Conservation (phyloP, 306 rosid genomes). For the Dryas drummondii region DNA sequence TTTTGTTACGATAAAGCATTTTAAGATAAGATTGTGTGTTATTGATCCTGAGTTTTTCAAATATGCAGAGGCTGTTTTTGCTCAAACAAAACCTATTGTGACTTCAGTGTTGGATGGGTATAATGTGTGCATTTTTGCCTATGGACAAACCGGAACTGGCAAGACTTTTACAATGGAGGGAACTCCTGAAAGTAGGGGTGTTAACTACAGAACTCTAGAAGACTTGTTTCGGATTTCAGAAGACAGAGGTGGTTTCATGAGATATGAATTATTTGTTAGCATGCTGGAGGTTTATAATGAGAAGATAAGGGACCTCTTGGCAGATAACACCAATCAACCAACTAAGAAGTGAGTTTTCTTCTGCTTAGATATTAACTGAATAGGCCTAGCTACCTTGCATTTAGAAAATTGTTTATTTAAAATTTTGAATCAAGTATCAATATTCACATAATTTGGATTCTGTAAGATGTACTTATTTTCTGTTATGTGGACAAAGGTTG, state of each 20-base stretch:
- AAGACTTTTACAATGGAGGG: constrained; percentile 99
- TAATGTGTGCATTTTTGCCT: constrained; percentile 93
- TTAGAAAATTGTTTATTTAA: background rate
- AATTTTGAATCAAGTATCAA: background rate
- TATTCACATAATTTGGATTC: background rate
- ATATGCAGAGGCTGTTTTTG: constrained; percentile 72
- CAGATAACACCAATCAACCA: constrained; percentile 68
- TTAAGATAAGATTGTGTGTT: background rate
- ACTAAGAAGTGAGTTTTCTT: constrained; percentile 68
- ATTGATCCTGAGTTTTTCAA: constrained; percentile 12
- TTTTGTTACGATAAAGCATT: constrained; percentile 1
- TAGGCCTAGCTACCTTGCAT: constrained; percentile 11
- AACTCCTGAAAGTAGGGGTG: constrained; percentile 83
- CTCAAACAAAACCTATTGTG: constrained; percentile 77
- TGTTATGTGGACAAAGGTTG: constrained; percentile 49
- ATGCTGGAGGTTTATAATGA: constrained; percentile 98
- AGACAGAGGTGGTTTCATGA: constrained; percentile 68
- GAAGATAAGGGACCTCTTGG: constrained; percentile 87
- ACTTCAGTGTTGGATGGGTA: constrained; percentile 94
- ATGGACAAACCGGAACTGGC: constrained; percentile 99
- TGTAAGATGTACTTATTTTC: constrained; percentile 2
- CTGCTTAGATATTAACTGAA: constrained; percentile 4
- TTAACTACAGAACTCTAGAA: constrained; percentile 85
- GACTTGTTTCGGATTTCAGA: constrained; percentile 70
- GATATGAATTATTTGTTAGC: constrained; percentile 77